Percentiles rank a stretch among this genome's conserved stretches.
Conservation (phyloP, 371 early-diverging fungal genomes). For the Phascolomyces articulosus region DNA sequence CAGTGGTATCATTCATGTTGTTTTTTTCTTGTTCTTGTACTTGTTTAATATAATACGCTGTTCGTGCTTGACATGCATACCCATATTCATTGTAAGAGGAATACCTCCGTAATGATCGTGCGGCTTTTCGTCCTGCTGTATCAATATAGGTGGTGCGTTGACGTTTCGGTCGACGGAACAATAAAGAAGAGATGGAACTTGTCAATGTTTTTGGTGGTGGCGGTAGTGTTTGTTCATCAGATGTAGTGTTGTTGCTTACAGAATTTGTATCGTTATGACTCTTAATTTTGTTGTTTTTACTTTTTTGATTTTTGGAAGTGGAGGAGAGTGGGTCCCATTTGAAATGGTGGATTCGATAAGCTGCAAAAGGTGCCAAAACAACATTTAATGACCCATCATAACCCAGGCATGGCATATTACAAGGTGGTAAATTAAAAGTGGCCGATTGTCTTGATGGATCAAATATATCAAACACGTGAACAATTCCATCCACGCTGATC, state of each 20-base stretch:
- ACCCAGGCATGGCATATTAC: slow-evolving; percentile 43
- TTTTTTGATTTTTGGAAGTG: neutral
- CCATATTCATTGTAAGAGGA: slow-evolving; percentile 52
- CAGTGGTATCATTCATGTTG: neutral
- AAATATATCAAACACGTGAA: slow-evolving; percentile 36
- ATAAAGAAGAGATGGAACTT: neutral
- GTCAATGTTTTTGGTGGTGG: slow-evolving; percentile 7
- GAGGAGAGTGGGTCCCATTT: slow-evolving; percentile 20
- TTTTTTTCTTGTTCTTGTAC: slow-evolving; percentile 3
- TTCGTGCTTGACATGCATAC: slow-evolving; percentile 43
- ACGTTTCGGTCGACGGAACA: neutral
- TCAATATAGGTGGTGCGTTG: neutral
- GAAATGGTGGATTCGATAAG: slow-evolving; percentile 41
- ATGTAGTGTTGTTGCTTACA: neutral
- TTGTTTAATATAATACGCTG: slow-evolving; percentile 42
- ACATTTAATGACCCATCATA: slow-evolving; percentile 41
- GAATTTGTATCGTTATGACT: neutral
- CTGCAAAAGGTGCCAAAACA: slow-evolving; percentile 39
- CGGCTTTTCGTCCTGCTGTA: slow-evolving; percentile 15
- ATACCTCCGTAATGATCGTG: slow-evolving; percentile 27
- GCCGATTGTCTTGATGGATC: slow-evolving; percentile 19
- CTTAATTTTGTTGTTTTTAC: neutral
- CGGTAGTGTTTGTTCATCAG: neutral
- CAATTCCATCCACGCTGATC: slow-evolving; percentile 41
- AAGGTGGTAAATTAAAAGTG: slow-evolving; percentile 26